Evolutionary conservation across 1,139 yeast genomes (phyloP).

Genomic region (Sugiyamaella xylanicola): DNA sequence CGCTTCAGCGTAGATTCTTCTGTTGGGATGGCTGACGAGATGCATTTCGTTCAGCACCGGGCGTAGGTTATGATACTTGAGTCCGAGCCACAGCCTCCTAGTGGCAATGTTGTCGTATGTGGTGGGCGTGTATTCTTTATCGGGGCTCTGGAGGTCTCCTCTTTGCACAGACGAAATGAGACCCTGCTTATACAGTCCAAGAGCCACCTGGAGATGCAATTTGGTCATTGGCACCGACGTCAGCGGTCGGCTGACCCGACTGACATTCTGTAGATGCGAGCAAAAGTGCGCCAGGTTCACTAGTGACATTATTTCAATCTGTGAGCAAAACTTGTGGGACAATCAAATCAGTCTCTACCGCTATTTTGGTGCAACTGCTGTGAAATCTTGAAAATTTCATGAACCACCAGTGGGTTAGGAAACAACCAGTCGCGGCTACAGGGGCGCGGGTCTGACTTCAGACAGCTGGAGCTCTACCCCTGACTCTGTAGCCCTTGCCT

Average conservation of each 20-base stretch:
- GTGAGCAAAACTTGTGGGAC: too few species aligned
- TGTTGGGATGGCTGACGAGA: conserved; percentile 82
- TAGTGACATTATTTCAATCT: conserved; percentile 71
- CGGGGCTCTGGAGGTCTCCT: conserved; percentile 93
- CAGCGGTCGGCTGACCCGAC: conserved; percentile 69
- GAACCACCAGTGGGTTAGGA: too few species aligned
- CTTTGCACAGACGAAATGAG: conserved; percentile 80
- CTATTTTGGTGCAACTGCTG: too few species aligned
- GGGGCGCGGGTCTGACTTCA: not conserved
- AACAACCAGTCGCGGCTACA: too few species aligned
- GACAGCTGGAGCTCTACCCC: not conserved
- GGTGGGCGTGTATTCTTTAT: conserved; percentile 67
- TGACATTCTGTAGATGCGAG: conserved; percentile 87
- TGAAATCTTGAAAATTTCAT: too few species aligned
- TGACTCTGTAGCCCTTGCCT: not conserved
- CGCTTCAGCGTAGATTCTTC: conserved; percentile 64
- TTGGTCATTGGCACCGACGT: conserved; percentile 86
- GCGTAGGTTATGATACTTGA: conserved; percentile 79
- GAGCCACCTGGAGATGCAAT: conserved; percentile 78
- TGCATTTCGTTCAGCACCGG: conserved; percentile 75
- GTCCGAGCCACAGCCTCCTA: conserved; percentile 87
- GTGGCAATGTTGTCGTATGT: conserved; percentile 87
- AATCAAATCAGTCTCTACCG: too few species aligned
- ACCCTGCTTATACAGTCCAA: conserved; percentile 88
- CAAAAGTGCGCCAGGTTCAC: conserved; percentile 83